These are phyloP conservation scores for Pseudognaphalium luteoalbum DNA, from an alignment of 129 eudicot genomes.

Conservation along the genomic window DNA sequence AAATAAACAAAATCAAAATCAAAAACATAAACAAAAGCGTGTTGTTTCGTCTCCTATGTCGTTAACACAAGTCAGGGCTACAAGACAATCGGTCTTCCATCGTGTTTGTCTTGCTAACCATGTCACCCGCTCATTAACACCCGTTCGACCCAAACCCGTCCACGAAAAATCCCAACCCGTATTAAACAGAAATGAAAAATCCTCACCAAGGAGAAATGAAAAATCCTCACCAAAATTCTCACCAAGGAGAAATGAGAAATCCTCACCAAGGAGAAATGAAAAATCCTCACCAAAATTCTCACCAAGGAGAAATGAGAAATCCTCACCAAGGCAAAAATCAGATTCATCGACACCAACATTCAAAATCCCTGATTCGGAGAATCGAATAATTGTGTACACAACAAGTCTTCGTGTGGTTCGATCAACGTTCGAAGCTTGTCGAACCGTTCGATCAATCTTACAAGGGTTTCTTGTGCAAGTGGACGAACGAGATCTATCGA, in stretches of 20 bases:
- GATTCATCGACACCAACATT: slow-evolving; percentile 26
- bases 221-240: too few species aligned
- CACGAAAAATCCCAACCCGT: too few species aligned
- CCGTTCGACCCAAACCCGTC: slow-evolving; percentile 6
- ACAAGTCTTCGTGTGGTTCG: slow-evolving; percentile 83
- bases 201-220: slow-evolving; percentile 9
- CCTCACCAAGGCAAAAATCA: neutral
- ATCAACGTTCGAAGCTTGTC: slow-evolving; percentile 82
- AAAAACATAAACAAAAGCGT: neutral
- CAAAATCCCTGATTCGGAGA: slow-evolving; percentile 51
- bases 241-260: slow-evolving; percentile 17
- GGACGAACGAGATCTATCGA: slow-evolving; percentile 84
- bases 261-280: neutral
- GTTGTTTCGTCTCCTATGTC: slow-evolving; percentile 17
- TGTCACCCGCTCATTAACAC: slow-evolving; percentile 49
- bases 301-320: neutral
- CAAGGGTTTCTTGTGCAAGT: slow-evolving; percentile 62
- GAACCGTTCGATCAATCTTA: slow-evolving; percentile 55
- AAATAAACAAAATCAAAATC: neutral
- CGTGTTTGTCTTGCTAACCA: slow-evolving; percentile 59
- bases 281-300: neutral
- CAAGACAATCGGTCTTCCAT: slow-evolving; percentile 56
- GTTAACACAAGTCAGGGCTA: slow-evolving; percentile 13
- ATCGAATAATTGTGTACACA: slow-evolving; percentile 55
- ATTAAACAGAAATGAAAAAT: slow-evolving; percentile 11